Conservation (phyloP, 2,329 filamentous ascomycete species). For the Aspergillus sp. region DNA sequence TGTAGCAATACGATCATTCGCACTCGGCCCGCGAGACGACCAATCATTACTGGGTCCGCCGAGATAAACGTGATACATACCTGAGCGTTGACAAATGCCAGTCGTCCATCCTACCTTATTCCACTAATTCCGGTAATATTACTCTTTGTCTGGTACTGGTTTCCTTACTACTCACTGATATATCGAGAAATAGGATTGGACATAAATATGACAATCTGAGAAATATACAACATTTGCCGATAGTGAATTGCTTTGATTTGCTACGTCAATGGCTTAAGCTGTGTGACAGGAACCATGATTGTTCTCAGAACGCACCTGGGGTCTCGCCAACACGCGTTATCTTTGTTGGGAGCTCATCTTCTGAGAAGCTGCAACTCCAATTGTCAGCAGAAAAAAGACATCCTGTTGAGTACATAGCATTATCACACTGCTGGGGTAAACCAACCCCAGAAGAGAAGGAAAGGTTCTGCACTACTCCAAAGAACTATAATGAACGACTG, state of each 20-base stretch:
- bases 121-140: background rate
- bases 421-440: background rate
- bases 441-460: background rate
- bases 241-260: background rate
- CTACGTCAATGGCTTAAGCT: background rate
- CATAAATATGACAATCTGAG: background rate
- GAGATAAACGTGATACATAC: too few species aligned
- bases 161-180: background rate
- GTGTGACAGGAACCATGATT: background rate
- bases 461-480: background rate
- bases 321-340: background rate
- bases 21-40: too few species aligned
- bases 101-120: background rate
- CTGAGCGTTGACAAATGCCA: background rate
- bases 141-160: background rate
- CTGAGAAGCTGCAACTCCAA: background rate
- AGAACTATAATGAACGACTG: background rate
- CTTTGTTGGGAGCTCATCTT: background rate
- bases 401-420: background rate
- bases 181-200: background rate
- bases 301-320: background rate
- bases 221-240: background rate
- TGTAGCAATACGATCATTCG: too few species aligned
- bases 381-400: background rate
- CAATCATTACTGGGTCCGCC: too few species aligned